These are phyloP conservation scores for Coelastrella sp. DNA, from an alignment of 139 green algal species.

Conservation along the genomic window DNA sequence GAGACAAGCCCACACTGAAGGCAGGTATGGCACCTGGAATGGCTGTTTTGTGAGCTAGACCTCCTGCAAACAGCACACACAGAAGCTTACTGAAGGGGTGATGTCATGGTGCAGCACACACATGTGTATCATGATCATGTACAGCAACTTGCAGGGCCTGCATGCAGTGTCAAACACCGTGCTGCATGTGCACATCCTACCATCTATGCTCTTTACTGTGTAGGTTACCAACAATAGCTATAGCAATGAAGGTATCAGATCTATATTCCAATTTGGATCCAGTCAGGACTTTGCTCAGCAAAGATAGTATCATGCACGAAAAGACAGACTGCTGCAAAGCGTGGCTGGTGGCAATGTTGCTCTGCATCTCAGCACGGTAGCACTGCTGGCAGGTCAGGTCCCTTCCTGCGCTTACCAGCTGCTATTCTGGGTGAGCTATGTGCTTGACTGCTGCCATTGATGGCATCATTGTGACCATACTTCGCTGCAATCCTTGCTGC, in stretches of 20 bases:
- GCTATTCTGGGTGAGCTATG: conserved; percentile 19
- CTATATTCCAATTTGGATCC: too few relatives aligned
- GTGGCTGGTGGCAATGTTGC: background rate
- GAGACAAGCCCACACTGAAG: conserved; percentile 20
- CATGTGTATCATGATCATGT: background rate
- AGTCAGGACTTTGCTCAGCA: too few relatives aligned
- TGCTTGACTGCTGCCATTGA: conserved; percentile 6
- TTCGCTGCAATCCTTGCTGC: background rate
- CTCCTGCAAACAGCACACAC: background rate
- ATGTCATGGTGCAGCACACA: background rate
- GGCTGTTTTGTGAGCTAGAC: background rate
- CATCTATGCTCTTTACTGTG: too few relatives aligned
- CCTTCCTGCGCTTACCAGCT: conserved; percentile 22
- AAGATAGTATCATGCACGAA: too few relatives aligned
- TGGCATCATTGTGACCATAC: background rate
- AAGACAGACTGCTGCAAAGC: too few relatives aligned
- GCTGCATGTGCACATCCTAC: too few relatives aligned
- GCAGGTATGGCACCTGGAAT: background rate
- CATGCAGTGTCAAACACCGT: too few relatives aligned
- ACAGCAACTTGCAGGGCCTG: too few relatives aligned
- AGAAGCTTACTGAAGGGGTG: background rate
- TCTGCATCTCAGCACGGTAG: background rate
- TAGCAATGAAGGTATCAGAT: too few relatives aligned
- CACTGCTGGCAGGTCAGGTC: background rate
- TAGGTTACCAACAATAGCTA: too few relatives aligned